phyloP scores from a whole-genome alignment of 2,329 filamentous ascomycete species.

The Sarocladium strictum region DNA sequence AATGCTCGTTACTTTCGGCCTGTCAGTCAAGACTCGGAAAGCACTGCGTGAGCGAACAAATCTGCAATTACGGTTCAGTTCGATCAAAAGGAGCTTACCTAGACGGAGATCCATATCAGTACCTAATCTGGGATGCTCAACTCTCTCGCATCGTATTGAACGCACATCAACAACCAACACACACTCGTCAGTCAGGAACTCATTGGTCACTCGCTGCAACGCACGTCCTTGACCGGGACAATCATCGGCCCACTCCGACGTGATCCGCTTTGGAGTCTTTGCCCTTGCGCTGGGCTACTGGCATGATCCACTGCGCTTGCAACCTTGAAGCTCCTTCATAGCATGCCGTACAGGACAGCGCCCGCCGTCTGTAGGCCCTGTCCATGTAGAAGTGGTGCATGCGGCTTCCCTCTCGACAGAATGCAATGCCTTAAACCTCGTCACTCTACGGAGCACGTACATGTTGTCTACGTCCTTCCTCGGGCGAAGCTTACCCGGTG shows the following conservation, averaged over 20 bases:
- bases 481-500: not conserved
- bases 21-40: not conserved
- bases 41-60: not conserved
- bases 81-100: not conserved
- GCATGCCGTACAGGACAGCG: too few relatives aligned
- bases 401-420: too few relatives aligned
- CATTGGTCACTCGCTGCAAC: not conserved
- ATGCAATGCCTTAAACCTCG: too few relatives aligned
- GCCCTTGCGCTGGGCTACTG: not conserved
- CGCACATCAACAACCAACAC: not conserved
- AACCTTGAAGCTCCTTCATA: not conserved
- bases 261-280: not conserved
- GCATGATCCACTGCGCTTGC: not conserved
- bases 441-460: not conserved
- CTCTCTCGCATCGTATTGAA: not conserved
- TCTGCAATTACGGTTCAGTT: not conserved
- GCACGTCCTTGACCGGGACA: conserved; percentile 3
- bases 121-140: too few relatives aligned
- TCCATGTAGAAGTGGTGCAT: too few relatives aligned
- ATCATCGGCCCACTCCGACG: conserved; percentile 9
- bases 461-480: not conserved
- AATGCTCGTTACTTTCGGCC: not conserved
- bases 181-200: not conserved
- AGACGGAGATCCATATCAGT: not conserved
- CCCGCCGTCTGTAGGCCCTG: too few relatives aligned